phyloP scores from a whole-genome alignment of 345 rosid genomes.

The Boechera divaricarpa region DNA sequence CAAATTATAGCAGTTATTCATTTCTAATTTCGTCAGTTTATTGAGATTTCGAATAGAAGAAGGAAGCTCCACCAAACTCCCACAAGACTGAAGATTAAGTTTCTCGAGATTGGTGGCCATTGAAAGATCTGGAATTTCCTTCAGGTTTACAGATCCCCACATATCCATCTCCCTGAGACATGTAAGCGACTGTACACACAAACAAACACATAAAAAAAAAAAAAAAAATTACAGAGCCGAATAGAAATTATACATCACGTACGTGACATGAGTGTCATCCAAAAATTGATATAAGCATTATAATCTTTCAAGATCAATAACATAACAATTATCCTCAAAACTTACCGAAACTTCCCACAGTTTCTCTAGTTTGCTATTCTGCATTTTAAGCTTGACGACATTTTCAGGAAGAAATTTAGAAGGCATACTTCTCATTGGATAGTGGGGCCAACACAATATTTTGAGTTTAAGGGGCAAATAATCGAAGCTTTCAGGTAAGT shows the following conservation, averaged over 20 bases:
- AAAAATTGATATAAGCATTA: not conserved
- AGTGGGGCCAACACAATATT: conserved; percentile 15
- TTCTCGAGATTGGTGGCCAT: not conserved
- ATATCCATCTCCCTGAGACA: not conserved
- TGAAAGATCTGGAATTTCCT: conserved; percentile 9
- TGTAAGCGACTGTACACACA: not conserved
- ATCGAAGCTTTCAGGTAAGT: not conserved
- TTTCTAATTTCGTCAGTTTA: not conserved
- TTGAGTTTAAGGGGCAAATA: conserved; percentile 14
- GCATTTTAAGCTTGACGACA: conserved; percentile 22
- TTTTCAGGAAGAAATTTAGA: conserved; percentile 3
- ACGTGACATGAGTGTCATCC: not conserved
- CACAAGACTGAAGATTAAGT: not conserved
- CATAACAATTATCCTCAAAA: no score
- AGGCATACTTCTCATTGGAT: conserved; percentile 27
- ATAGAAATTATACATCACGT: not conserved
- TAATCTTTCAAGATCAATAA: no score
- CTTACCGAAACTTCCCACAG: conserved; percentile 17
- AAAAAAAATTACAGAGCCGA: no score
- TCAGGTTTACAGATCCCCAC: not conserved
- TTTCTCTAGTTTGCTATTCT: conserved; percentile 3
- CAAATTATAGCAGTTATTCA: not conserved
- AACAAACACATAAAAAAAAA: no score
- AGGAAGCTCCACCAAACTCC: not conserved
- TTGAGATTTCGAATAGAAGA: not conserved